phyloP scores from a whole-genome alignment of 169 alveolate genomes.

The Plasmodium inui region DNA sequence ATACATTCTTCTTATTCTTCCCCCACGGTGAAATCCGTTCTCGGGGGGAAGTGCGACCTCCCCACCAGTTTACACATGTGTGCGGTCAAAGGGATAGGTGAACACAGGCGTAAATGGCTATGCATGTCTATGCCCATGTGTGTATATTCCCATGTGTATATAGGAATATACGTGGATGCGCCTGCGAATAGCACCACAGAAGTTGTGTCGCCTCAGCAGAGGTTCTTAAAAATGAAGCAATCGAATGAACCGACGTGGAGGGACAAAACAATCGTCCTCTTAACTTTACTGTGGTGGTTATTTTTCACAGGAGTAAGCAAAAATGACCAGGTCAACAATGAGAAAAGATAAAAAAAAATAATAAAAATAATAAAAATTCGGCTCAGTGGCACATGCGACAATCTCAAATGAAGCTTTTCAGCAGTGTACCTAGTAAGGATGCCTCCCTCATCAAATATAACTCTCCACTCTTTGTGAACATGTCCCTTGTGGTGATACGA shows the following conservation, averaged over 20 bases:
- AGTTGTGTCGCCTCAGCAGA: not conserved
- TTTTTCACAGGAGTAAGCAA: not conserved
- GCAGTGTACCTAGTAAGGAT: not conserved
- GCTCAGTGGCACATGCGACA: not conserved
- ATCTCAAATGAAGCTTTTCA: not conserved
- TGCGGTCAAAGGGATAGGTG: not conserved
- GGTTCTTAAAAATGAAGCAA: not conserved
- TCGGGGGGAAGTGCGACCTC: not conserved
- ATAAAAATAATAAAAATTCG: not conserved
- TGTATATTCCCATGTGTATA: not conserved
- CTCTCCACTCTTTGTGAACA: not conserved
- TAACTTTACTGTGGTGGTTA: not conserved
- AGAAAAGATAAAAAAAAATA: not conserved
- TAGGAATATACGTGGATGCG: not conserved
- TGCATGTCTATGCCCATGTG: not conserved
- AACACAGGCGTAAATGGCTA: not conserved
- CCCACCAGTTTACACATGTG: not conserved
- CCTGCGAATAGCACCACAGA: not conserved
- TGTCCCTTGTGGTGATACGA: not conserved
- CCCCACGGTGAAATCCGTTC: not conserved
- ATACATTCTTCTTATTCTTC: not conserved
- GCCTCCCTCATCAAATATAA: not conserved
- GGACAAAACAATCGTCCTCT: not conserved
- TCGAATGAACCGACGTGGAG: not conserved
- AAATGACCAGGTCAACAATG: not conserved